These are phyloP conservation scores for Aspergillus bertholletiae DNA, from an alignment of 495 filamentous ascomycete genomes.

Conservation along the genomic window DNA sequence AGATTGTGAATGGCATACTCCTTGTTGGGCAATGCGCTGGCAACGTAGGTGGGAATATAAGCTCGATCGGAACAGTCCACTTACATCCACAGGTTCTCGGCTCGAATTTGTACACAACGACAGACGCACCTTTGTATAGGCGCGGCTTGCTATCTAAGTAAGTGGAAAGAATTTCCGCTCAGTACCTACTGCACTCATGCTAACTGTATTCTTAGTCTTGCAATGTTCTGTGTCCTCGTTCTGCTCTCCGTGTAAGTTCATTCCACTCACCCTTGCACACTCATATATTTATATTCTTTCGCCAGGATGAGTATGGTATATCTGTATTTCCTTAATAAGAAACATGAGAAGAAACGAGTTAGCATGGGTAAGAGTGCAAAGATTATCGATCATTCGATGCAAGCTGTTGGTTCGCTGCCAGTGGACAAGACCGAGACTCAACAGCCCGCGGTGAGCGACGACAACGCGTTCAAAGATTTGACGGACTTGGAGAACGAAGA, in stretches of 20 bases:
- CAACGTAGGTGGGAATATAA: slow-evolving; percentile 42
- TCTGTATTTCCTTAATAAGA: slow-evolving; percentile 47
- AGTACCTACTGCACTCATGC: too few species aligned
- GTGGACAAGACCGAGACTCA: slow-evolving; percentile 37
- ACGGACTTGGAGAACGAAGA: slow-evolving; percentile 55
- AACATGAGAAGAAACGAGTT: slow-evolving; percentile 45
- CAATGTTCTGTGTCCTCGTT: slow-evolving; percentile 52
- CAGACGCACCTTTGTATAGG: slow-evolving; percentile 50
- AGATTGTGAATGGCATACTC: slow-evolving; percentile 54
- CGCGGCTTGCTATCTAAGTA: slow-evolving; percentile 53
- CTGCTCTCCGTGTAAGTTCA: slow-evolving; percentile 42
- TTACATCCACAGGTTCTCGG: slow-evolving; percentile 43
- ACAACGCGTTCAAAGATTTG: slow-evolving; percentile 51
- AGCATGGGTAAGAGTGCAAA: slow-evolving; percentile 48
- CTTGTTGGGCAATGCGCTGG: slow-evolving; percentile 57
- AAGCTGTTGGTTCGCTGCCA: slow-evolving; percentile 36
- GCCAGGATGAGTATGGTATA: slow-evolving; percentile 39
- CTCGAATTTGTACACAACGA: slow-evolving; percentile 56
- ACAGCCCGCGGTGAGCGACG: slow-evolving; percentile 41
- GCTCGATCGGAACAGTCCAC: not conserved
- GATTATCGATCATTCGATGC: slow-evolving; percentile 36
- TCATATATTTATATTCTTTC: not conserved
- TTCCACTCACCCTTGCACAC: not conserved
- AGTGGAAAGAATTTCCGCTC: too few species aligned
- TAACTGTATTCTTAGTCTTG: slow-evolving; percentile 30